A percentile compares a stretch with the other conserved stretches of the same genome.
phyloP scores from a whole-genome alignment of 805 yeast genomes.

The Schwanniomyces yamadae region DNA sequence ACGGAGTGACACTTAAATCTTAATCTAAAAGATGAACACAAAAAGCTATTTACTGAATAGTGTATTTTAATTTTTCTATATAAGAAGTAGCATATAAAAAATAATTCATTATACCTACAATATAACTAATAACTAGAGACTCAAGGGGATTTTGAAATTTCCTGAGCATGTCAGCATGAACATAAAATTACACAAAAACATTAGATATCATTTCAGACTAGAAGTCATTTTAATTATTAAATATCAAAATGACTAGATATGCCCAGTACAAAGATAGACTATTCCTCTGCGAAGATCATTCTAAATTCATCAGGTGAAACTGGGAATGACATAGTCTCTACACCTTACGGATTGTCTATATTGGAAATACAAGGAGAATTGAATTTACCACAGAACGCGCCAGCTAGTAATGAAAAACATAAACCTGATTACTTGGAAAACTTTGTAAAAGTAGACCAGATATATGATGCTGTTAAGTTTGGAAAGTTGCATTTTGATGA shows the following conservation, averaged over 20 bases:
- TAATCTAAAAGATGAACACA: neutral
- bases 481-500: slow-evolving; percentile 50
- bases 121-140: too few relatives aligned
- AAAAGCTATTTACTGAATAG: neutral
- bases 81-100: too few relatives aligned
- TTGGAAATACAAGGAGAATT: slow-evolving; percentile 76
- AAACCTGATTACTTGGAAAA: slow-evolving; percentile 27
- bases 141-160: too few relatives aligned
- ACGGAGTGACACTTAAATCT: too few relatives aligned
- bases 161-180: too few relatives aligned
- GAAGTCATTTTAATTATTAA: neutral
- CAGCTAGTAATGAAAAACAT: slow-evolving; percentile 28
- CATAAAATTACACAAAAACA: neutral
- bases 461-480: slow-evolving; percentile 48
- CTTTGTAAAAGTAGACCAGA: slow-evolving; percentile 33
- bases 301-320: slow-evolving; percentile 3
- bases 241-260: slow-evolving; percentile 4
- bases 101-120: too few relatives aligned
- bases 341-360: slow-evolving; percentile 59
- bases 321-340: slow-evolving; percentile 31
- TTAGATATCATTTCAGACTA: neutral
- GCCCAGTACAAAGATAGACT: slow-evolving; percentile 21
- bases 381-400: slow-evolving; percentile 41
- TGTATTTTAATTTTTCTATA: neutral
- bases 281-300: slow-evolving; percentile 9